phyloP scores from a whole-genome alignment of 2,329 filamentous ascomycete genomes.

The Ramularia endophylla region DNA sequence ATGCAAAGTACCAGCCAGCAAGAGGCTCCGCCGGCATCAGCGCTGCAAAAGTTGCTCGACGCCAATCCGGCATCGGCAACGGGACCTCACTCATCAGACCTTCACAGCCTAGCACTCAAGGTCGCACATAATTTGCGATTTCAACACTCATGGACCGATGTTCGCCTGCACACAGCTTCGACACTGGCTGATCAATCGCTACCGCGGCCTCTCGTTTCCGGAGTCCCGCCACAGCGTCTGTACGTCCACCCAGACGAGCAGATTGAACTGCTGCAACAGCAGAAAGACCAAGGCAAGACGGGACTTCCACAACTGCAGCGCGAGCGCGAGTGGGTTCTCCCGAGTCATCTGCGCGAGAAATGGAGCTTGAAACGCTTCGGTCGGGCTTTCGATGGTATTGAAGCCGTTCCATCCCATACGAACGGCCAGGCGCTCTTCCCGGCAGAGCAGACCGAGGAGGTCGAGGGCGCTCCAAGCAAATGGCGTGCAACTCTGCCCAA shows the following conservation, averaged over 20 bases:
- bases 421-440: conserved; percentile 24
- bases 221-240: conserved; percentile 64
- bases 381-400: conserved; percentile 58
- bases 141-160: conserved; percentile 67
- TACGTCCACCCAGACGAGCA: conserved; percentile 82
- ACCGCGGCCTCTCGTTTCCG: conserved; percentile 61
- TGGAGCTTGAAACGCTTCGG: conserved; percentile 64
- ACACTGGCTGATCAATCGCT: conserved; percentile 33
- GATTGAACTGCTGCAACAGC: conserved; percentile 59
- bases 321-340: conserved; percentile 70
- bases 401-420: conserved; percentile 34
- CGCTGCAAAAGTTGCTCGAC: conserved; percentile 14
- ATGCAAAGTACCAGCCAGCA: no score
- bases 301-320: conserved; percentile 24
- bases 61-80: conserved; percentile 5
- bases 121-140: conserved; percentile 66
- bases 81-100: conserved; percentile 15
- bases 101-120: conserved; percentile 50
- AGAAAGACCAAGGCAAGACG: conserved; percentile 33
- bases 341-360: conserved; percentile 65
- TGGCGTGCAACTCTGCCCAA: conserved; percentile 48
- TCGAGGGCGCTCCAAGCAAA: conserved; percentile 22
- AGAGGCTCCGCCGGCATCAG: conserved; percentile 11
- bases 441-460: conserved; percentile 16
- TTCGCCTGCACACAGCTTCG: conserved; percentile 35